phyloP scores from a whole-genome alignment of 2,329 filamentous ascomycete genomes.

The Curvularia lunata region DNA sequence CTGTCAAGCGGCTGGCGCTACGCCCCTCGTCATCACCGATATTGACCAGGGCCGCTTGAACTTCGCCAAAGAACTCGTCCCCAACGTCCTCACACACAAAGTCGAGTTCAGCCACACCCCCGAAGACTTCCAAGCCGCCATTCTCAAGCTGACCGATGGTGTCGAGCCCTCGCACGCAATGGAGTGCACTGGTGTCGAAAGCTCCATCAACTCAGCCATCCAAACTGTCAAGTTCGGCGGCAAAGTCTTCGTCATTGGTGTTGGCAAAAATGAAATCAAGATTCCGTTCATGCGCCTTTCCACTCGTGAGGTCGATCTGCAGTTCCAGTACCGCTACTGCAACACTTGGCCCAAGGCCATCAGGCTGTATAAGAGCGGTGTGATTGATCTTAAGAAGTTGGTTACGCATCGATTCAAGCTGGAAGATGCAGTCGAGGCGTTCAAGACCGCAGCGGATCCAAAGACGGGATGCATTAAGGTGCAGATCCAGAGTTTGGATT shows the following conservation, averaged over 20 bases:
- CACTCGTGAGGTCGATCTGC: slow-evolving; percentile 89
- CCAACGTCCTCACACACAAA: slow-evolving; percentile 79
- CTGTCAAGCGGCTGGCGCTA: slow-evolving; percentile 83
- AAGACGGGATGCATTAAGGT: slow-evolving; percentile 98
- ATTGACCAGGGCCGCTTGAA: slow-evolving; percentile 84
- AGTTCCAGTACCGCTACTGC: slow-evolving; percentile 95
- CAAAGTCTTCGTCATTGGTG: slow-evolving; percentile 95
- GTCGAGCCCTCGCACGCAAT: slow-evolving; percentile 81
- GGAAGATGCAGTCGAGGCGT: slow-evolving; percentile 87
- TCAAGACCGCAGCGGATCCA: slow-evolving; percentile 84
- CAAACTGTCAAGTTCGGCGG: slow-evolving; percentile 93
- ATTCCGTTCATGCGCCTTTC: slow-evolving; percentile 94
- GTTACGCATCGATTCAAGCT: slow-evolving; percentile 86
- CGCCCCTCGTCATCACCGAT: slow-evolving; percentile 91
- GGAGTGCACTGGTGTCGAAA: slow-evolving; percentile 95
- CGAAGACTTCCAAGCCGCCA: slow-evolving; percentile 73
- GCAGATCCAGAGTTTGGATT: slow-evolving; percentile 75
- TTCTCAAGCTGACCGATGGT: slow-evolving; percentile 71
- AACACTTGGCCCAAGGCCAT: slow-evolving; percentile 98
- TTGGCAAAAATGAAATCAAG: slow-evolving; percentile 93
- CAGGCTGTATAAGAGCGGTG: slow-evolving; percentile 80
- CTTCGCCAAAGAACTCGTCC: slow-evolving; percentile 85
- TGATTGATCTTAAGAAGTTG: slow-evolving; percentile 79
- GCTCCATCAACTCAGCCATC: slow-evolving; percentile 82
- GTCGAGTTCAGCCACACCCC: slow-evolving; percentile 68